Base-by-base conservation (phyloP, 768 basidiomycete species). In the Postia placenta region DNA sequence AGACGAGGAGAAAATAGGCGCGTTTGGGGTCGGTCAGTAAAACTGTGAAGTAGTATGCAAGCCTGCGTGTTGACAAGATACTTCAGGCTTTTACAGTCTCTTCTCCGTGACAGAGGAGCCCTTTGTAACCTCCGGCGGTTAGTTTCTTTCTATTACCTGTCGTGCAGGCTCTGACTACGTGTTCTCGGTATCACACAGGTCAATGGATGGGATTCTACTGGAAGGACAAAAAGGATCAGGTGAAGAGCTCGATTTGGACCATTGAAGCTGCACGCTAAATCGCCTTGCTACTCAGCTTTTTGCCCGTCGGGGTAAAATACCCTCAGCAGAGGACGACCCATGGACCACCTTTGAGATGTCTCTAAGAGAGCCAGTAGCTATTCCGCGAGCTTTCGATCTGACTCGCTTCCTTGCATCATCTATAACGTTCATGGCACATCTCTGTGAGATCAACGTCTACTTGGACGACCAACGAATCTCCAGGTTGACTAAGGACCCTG, bases 121-220 rank as follows among this genome's bases (percentile, higher is more conserved):
- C 0, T 85, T 87, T 59, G 87, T 91, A 1, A 85, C 77, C 3
- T 91, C 87, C 15, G 87, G 87, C 70, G 79, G 85, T 85, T 22
- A n/a, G 25, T 6, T 35, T 35, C 6, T 46, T 47, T 14, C 42
- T 42, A 5, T 19, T 6, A 20, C 30, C 7, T 7, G 15, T 33
- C 30, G 30, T 33, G 9, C 19, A n/a, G n/a, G n/a, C n/a, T n/a
- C n/a, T n/a, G n/a, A n/a, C n/a, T n/a, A n/a, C n/a, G n/a, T n/a
- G n/a, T n/a, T n/a, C n/a, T 11, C 33, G 15, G 28, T 30, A 25
- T 22, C 24, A 15, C 4, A 14, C 62, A 78, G 92, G 81, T 26
- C 79, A 87, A 60, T 92, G 91, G 81, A 95, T 95, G 92, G 86
- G 83, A 0, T 97, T 96, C 64, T 89, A 94, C 63, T 97, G 92